A percentile compares a stretch with the other conserved stretches of the same genome.
Conservation (phyloP, 208 protist genomes). For the Naegleria lovaniensis region DNA sequence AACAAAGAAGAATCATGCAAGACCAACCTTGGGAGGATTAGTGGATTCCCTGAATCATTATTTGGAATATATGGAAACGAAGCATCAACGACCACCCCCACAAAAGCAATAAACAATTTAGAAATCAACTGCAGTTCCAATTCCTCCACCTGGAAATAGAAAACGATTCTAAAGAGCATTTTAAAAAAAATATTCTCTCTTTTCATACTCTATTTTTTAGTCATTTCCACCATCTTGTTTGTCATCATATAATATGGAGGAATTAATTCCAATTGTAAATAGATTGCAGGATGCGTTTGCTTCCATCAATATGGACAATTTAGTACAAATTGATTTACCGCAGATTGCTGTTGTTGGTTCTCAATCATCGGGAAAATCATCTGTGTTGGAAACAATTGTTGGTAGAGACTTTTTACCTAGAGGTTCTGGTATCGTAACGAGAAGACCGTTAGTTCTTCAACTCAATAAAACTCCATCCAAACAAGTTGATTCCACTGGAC, state of each 20-base stretch:
- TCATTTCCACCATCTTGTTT: no score
- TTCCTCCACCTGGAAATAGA: no score
- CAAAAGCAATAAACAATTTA: no score
- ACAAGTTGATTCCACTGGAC: slow-evolving; percentile 56
- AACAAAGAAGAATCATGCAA: background rate
- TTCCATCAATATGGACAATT: slow-evolving; percentile 74
- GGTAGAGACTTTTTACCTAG: slow-evolving; percentile 98
- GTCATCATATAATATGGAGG: no score
- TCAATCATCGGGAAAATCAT: slow-evolving; percentile 91
- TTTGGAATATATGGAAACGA: background rate
- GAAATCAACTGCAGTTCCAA: no score
- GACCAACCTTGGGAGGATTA: background rate
- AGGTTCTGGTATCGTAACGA: slow-evolving; percentile 97
- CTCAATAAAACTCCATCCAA: slow-evolving; percentile 73
- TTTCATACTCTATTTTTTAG: no score
- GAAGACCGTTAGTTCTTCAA: slow-evolving; percentile 96
- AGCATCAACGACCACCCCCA: no score
- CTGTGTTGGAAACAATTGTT: slow-evolving; percentile 98
- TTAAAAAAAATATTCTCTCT: no score
- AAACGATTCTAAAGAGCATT: no score
- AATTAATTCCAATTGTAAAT: slow-evolving; percentile 94
- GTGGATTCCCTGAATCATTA: background rate
- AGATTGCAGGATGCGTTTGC: slow-evolving; percentile 90
- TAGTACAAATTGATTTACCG: slow-evolving; percentile 84
- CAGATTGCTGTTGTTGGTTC: slow-evolving; percentile 97